These are phyloP conservation scores for Kwoniella shivajii DNA, from an alignment of 1,284 basidiomycete genomes.

Conservation along the genomic window DNA sequence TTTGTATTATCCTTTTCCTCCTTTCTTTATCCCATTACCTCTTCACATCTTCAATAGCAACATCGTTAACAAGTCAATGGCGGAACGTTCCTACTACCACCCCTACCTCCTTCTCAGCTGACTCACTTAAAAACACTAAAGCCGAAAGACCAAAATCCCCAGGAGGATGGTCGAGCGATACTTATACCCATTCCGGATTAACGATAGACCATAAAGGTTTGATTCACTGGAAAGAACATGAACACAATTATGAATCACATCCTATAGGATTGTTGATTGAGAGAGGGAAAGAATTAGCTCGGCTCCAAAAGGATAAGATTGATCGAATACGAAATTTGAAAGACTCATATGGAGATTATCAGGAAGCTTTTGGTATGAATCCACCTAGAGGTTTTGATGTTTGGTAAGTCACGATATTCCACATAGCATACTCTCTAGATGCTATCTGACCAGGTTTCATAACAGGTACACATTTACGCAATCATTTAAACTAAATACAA, in stretches of 20 bases:
- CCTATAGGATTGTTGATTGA: slow-evolving; percentile 43
- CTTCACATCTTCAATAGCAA: slow-evolving; percentile 1
- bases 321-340: slow-evolving; percentile 23
- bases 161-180: slow-evolving; percentile 1
- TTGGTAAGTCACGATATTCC: slow-evolving; percentile 33
- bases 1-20: background rate
- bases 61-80: background rate
- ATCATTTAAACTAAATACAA: slow-evolving; percentile 16
- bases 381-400: slow-evolving; percentile 46
- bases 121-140: background rate
- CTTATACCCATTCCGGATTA: background rate
- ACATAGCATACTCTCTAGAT: background rate
- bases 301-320: slow-evolving; percentile 30
- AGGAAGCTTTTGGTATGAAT: slow-evolving; percentile 32
- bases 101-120: background rate
- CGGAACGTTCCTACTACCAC: too few relatives aligned
- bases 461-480: slow-evolving; percentile 44
- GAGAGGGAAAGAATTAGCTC: slow-evolving; percentile 26
- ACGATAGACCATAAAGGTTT: slow-evolving; percentile 13
- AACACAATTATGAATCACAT: slow-evolving; percentile 18
- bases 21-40: slow-evolving; percentile 7
- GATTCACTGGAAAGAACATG: background rate
- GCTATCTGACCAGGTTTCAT: background rate
- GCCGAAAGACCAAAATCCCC: background rate
- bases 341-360: slow-evolving; percentile 43